These are phyloP conservation scores for Nicotiana knightiana DNA, from an alignment of 257 asterid genomes.

Conservation along the genomic window DNA sequence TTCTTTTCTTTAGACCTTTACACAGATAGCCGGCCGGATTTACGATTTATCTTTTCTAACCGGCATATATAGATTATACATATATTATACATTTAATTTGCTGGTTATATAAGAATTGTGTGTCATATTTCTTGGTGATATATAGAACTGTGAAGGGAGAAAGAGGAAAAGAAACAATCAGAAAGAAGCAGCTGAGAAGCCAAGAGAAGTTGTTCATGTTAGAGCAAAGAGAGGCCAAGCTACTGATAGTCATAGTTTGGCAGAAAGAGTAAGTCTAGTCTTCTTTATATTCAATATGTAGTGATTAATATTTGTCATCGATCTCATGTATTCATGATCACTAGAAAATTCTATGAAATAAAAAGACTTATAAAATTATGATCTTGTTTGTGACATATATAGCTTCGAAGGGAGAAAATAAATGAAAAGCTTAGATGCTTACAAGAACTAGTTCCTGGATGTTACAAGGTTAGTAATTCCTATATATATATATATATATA, in stretches of 20 bases:
- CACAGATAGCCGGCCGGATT: too few relatives aligned
- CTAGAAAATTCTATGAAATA: not conserved
- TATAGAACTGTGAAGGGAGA: slow-evolving; percentile 43
- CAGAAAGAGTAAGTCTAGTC: slow-evolving; percentile 72
- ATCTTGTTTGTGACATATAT: not conserved
- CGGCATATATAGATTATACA: too few relatives aligned
- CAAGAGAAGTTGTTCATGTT: slow-evolving; percentile 89
- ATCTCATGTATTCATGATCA: not conserved
- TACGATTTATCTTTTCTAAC: too few relatives aligned
- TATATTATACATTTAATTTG: too few relatives aligned
- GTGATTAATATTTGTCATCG: not conserved
- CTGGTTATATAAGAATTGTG: too few relatives aligned
- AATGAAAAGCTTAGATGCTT: slow-evolving; percentile 81
- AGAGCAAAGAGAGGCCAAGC: slow-evolving; percentile 96
- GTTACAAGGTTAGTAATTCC: slow-evolving; percentile 46
- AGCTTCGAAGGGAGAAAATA: slow-evolving; percentile 88
- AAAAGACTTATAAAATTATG: not conserved
- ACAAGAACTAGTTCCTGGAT: slow-evolving; percentile 96
- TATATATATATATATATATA: too few relatives aligned
- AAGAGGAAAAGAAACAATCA: slow-evolving; percentile 59
- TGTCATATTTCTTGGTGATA: not conserved
- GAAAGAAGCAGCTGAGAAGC: slow-evolving; percentile 47
- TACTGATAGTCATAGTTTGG: slow-evolving; percentile 41
- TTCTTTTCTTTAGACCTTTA: not conserved
- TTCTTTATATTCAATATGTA: not conserved